These are phyloP conservation scores for Prunus mira DNA, from an alignment of 306 rosid genomes.

Conservation along the genomic window DNA sequence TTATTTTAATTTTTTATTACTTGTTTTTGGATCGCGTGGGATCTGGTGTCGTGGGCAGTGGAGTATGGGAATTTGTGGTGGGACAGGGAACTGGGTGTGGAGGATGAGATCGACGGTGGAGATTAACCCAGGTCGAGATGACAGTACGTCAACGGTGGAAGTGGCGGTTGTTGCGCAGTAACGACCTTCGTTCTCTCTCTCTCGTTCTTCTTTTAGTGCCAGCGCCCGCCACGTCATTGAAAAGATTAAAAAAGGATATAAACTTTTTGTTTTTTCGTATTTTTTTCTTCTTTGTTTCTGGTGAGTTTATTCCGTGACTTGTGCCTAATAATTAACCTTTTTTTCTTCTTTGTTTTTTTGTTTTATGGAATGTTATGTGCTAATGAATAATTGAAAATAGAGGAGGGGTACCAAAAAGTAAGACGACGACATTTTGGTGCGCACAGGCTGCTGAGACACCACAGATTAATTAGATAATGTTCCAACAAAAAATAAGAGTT, in stretches of 20 bases:
- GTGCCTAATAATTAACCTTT: too few relatives aligned
- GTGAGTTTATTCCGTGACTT: too few relatives aligned
- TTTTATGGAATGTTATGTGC: background rate
- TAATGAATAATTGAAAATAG: background rate
- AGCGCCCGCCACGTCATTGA: background rate
- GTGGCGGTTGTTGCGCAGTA: background rate
- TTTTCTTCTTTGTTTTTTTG: too few relatives aligned
- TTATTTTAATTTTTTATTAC: background rate
- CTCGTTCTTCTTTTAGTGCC: background rate
- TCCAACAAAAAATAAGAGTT: background rate
- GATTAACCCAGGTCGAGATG: background rate
- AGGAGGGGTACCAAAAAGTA: background rate
- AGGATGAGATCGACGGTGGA: background rate
- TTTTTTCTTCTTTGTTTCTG: too few relatives aligned
- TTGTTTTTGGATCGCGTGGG: background rate
- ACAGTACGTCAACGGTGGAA: background rate
- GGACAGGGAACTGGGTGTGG: background rate
- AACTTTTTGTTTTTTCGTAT: too few relatives aligned
- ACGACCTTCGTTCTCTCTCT: background rate
- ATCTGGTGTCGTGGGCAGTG: conserved; percentile 3
- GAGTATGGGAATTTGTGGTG: background rate
- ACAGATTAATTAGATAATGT: background rate
- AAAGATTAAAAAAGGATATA: background rate
- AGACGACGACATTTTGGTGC: background rate
- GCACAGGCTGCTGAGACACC: background rate